Base-by-base conservation (phyloP, 306 rosid species). In the Albizia julibrissin region DNA sequence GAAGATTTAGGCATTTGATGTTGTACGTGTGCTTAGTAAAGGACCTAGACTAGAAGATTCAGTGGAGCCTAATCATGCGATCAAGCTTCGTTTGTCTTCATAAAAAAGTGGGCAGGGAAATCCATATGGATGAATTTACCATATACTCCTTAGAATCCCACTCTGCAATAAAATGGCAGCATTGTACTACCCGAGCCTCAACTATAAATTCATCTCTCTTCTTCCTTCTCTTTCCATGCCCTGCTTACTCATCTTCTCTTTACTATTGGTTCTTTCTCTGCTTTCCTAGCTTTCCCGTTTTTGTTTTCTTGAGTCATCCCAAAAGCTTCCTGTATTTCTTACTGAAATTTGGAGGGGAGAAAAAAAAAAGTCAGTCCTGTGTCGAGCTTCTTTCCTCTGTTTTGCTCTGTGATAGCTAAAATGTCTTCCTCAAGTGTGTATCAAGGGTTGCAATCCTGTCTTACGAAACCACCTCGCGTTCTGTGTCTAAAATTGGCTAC, bases 361-460 rank as follows among this genome's bases (percentile, higher is more conserved):
- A 19, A 1, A 10, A 1, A 24, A 11, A 27, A 29, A 64, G n/a
- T 27, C 2, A 6, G 69, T 64, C n/a, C 69, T 5, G n/a, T 29
- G 39, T 64, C 3, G 9, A 29, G 69, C 37, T 64, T 13, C 19
- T 29, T 15, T 29, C 69, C 42, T 15, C n/a, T 61, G 37, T 61
- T 61, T 11, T 61, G 33, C 16, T 61, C 37, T 31, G 69, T 18
- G 42, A 64, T 64, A 64, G 10, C 12, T 74, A 78, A 12, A 84
- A 86, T 89, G 87, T 76, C 92, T 74, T 47, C 79, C 79, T 54
- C 91, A 67, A 86, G 89, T 71, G 85, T 85, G 26, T 85, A 76
- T 70, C 86, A 86, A 79, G 92, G 86, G 73, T 70, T 83, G 12
- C 91, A 91, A 82, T 86, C 92, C 33, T 79, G 87, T 62, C 82